Evolutionary conservation across 176 grass and related monocot genomes (phyloP), one percentile per base, ranked within the genome.

Genomic region (Carex scoparia): DNA sequence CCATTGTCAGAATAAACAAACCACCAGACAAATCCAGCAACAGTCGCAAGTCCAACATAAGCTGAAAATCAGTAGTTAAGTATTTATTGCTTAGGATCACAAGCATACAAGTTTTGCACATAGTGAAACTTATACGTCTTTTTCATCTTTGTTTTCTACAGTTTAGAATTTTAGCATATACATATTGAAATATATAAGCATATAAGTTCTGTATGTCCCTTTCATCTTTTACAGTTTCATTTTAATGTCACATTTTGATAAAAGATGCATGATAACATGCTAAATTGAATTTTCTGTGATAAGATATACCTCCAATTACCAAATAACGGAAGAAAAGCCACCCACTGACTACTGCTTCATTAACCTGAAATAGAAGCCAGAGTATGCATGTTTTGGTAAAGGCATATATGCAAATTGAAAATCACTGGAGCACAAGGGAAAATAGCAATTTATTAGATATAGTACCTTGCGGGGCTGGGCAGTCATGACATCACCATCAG

Each of bases 281-380:
- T 5, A 49, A 15, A 66, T 51, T 51, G 73, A 48, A 48, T 72
- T 48, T 72, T 46, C 7, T 46, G 38, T 72, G 7, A 44, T 44
- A 72, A 79, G 80, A 23, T 49, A 60, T 90, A 98, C 96, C 93
- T 89, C 96, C 96, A 89, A 98, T 94, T 72, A 98, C 91, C 81
- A 98, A 88, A 90, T 98, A 98, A 81, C 96, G 96, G 61, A 98
- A 95, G 89, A 98, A 98, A 69, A 98, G 91, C 96, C 96, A 98
- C 82, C 96, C 91, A 79, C 88, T 98, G 35, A 98, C 96, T 38
- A 98, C 96, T 84, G 96, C 91, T 91, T 98, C 96, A 89, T 86
- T 98, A 87, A 95, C 88, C 96, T 98, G 85, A 38, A 84, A 87
- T 49, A 61, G 79, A 84, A 79, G 87, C 64, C 55, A 84, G 1